Base-by-base conservation (phyloP, 129 eudicot genomes). In the Helichrysum umbraculigerum region DNA sequence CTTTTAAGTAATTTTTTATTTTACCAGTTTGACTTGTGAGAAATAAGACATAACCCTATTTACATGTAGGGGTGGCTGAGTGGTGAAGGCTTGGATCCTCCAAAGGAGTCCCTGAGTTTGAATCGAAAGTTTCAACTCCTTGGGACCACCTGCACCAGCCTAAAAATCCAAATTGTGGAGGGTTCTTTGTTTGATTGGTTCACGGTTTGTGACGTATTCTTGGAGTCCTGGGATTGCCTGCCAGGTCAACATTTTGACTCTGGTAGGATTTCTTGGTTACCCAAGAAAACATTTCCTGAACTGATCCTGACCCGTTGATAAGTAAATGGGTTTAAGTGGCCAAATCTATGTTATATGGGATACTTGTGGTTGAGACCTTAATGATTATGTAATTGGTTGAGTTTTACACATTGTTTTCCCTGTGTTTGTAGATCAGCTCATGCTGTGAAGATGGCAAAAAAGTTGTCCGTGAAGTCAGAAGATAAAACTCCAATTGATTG, bases 401-500 rank as follows among this genome's bases (percentile, higher is more conserved):
- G 65, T 20, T 68, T 78, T 34, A 30, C 29, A 44, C 66, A 25
- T 35, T 57, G 28, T 21, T 77, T 69, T 9, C 60, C 12, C 29
- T 52, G 72, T 74, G 79, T 68, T 70, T 81, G 77, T 77, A 95
- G 99, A 94, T 96, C 97, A 73, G 88, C 94, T 50, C 85, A 84
- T 78, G 97, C 97, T 41, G 88, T 95, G 81, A 88, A 82, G 81
- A 78, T 91, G 92, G 91, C 94, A 6, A 91, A 85, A 78, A 88
- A 87, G 63, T 85, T 95, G 74, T 73, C 86, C 29, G 82, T 87
- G 39, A 95, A 87, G 74, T 51, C 87, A 17, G 99, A 91, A 79
- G 99, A 91, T 32, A 91, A 86, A 82, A 87, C 80, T 73, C 71
- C 77, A 63, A 83, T 79, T 79, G 97, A 89, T 68, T 83, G 61